Conservation (phyloP, 305 asterid species). For the Solanum chacoense region DNA sequence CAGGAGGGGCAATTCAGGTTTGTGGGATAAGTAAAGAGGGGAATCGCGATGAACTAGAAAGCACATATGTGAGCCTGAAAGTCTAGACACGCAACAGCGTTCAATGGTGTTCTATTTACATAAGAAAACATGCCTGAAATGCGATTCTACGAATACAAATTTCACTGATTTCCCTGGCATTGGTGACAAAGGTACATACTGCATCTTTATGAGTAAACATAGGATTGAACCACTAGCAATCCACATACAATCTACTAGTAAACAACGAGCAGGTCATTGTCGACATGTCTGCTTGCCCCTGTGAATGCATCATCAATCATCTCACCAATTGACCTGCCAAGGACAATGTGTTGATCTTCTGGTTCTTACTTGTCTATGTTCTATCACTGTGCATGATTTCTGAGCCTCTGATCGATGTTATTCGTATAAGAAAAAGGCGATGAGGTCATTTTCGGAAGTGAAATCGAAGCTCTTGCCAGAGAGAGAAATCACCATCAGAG, state of each 20-base stretch:
- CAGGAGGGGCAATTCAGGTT: background rate
- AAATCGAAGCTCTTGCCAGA: background rate
- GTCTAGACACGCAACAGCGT: background rate
- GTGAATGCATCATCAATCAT: background rate
- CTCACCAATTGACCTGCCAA: background rate
- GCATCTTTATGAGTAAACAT: background rate
- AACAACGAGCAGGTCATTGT: background rate
- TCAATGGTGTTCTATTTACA: background rate
- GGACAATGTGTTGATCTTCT: background rate
- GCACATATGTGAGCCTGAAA: background rate
- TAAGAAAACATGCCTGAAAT: background rate
- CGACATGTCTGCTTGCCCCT: background rate
- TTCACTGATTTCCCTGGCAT: background rate
- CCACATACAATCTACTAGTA: background rate
- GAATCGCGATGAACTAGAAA: background rate
- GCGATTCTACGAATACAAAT: background rate
- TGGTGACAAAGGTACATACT: background rate
- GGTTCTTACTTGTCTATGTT: background rate
- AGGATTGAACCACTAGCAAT: background rate
- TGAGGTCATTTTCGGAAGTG: background rate
- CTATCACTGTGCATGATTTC: background rate
- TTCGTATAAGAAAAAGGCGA: background rate
- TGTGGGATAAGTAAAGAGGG: background rate
- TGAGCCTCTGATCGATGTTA: background rate
- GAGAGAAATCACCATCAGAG: background rate